Evolutionary conservation across 2,329 filamentous ascomycete species (phyloP).

Genomic region (Penicillium thymicola): DNA sequence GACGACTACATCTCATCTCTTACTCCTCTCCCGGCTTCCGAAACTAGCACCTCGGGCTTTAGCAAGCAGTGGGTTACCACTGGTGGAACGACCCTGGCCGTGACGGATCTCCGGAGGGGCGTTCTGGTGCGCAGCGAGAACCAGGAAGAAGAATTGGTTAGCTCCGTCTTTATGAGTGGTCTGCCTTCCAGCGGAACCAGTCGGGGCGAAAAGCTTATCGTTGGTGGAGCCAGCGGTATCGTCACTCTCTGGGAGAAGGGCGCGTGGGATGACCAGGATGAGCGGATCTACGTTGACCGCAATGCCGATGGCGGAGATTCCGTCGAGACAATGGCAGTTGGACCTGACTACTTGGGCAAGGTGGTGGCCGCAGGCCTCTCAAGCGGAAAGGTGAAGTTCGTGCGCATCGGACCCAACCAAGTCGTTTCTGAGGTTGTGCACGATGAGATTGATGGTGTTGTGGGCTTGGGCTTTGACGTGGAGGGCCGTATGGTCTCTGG

Average conservation of each 20-base stretch:
- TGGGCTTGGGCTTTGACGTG: conserved; percentile 78
- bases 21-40: conserved; percentile 73
- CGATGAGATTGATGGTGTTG: conserved; percentile 82
- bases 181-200: conserved; percentile 64
- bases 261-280: conserved; percentile 92
- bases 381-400: conserved; percentile 74
- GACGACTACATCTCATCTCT: conserved; percentile 90
- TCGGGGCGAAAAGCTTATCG: conserved; percentile 71
- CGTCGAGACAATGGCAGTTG: conserved; percentile 70
- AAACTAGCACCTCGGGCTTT: conserved; percentile 80
- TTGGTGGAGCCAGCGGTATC: conserved; percentile 75
- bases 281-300: conserved; percentile 73
- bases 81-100: conserved; percentile 82
- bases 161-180: conserved; percentile 72
- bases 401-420: conserved; percentile 70
- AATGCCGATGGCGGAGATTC: conserved; percentile 67
- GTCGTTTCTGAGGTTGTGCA: conserved; percentile 68
- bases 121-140: conserved; percentile 88
- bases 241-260: conserved; percentile 92
- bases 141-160: conserved; percentile 90
- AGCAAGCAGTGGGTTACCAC: conserved; percentile 95
- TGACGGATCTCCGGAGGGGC: conserved; percentile 83
- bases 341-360: conserved; percentile 67
- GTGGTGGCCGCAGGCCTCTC: conserved; percentile 76
- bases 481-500: conserved; percentile 84